Evolutionary conservation across 179 eudicot species (phyloP).

Genomic region (Beta corolliflora): DNA sequence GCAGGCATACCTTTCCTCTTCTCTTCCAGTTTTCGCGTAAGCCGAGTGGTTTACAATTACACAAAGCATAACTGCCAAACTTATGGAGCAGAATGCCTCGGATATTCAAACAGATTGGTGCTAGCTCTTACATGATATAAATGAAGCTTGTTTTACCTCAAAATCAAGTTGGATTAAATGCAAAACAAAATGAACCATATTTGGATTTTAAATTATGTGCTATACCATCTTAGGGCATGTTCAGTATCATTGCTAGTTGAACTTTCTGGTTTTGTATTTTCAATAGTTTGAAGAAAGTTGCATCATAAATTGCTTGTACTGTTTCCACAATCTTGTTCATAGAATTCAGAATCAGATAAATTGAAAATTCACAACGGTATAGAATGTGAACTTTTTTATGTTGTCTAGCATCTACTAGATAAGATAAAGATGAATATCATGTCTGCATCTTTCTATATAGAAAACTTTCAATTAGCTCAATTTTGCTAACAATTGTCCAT

Average conservation of each 20-base stretch:
- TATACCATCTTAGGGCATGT: not conserved
- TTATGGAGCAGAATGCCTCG: not conserved
- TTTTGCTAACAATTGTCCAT: not conserved
- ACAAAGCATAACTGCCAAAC: not conserved
- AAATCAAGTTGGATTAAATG: not conserved
- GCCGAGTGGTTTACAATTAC: not conserved
- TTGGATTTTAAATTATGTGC: not conserved
- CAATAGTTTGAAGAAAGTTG: too few relatives aligned
- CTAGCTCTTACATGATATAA: not conserved
- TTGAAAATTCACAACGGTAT: too few relatives aligned
- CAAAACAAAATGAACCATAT: not conserved
- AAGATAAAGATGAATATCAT: not conserved
- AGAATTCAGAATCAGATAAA: too few relatives aligned
- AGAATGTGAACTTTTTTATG: not conserved
- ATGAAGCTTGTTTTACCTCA: conserved; percentile 1
- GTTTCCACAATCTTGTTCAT: too few relatives aligned
- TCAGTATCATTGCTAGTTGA: too few relatives aligned
- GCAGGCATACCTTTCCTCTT: not conserved
- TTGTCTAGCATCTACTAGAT: too few relatives aligned
- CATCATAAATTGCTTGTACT: too few relatives aligned
- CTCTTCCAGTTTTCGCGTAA: not conserved
- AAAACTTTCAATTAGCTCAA: not conserved
- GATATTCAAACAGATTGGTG: not conserved
- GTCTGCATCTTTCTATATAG: not conserved
- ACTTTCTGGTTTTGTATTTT: too few relatives aligned